Evolutionary conservation across 2,329 filamentous ascomycete genomes (phyloP).

Genomic region (Trichoderma lentiforme): DNA sequence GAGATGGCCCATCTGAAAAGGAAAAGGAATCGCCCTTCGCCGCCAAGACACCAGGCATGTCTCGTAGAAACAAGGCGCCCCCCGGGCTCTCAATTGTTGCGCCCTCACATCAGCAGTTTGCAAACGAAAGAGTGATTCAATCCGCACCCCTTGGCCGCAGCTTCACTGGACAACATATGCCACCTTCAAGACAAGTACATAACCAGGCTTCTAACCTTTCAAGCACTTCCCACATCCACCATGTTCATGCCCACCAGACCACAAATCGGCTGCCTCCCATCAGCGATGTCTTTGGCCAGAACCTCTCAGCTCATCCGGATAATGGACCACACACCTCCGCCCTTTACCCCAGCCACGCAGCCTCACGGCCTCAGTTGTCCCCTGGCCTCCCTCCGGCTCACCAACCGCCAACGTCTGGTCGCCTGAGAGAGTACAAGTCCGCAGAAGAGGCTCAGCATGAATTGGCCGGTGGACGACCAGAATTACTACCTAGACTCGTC

Average conservation of each 20-base stretch:
- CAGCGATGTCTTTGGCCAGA: slow-evolving; percentile 87
- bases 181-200: slow-evolving; percentile 70
- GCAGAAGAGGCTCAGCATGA: slow-evolving; percentile 94
- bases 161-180: slow-evolving; percentile 84
- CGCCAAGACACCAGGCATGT: slow-evolving; percentile 70
- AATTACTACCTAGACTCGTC: slow-evolving; percentile 86
- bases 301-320: slow-evolving; percentile 62
- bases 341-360: slow-evolving; percentile 60
- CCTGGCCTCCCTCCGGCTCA: slow-evolving; percentile 65
- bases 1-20: slow-evolving; percentile 60
- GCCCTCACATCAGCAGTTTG: slow-evolving; percentile 86
- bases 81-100: slow-evolving; percentile 93
- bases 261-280: slow-evolving; percentile 91
- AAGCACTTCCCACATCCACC: slow-evolving; percentile 85
- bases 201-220: slow-evolving; percentile 81
- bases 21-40: slow-evolving; percentile 53
- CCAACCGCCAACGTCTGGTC: slow-evolving; percentile 54
- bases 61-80: slow-evolving; percentile 73
- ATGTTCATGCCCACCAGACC: slow-evolving; percentile 82
- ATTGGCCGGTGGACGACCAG: slow-evolving; percentile 84
- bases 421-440: slow-evolving; percentile 85
- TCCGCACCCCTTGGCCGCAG: slow-evolving; percentile 93
- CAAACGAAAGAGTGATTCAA: slow-evolving; percentile 91
- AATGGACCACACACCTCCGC: slow-evolving; percentile 38
- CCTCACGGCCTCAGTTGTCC: slow-evolving; percentile 67